Base-by-base conservation (phyloP, 495 filamentous ascomycete genomes). In the Aspergillus biplanus region DNA sequence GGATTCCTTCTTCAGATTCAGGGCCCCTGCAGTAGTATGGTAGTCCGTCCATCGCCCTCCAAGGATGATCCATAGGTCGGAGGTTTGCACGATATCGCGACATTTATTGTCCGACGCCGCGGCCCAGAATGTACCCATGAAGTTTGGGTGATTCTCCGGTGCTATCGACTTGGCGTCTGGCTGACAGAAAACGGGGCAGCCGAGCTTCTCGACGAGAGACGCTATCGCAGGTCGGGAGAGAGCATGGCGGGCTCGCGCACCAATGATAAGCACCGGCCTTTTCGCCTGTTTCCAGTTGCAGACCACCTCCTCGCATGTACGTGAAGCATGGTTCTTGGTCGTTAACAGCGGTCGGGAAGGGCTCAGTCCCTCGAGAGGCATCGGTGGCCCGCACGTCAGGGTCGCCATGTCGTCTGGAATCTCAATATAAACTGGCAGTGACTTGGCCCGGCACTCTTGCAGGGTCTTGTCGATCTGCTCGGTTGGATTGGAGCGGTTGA, bases 11-110 rank as follows among this genome's bases (percentile, higher is more conserved):
- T 59, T 48, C 1, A 64, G 8, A 37, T 52, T 39, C 0, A 66
- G 15, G 4, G 58, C 54, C 7, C 59, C 61, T 56, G 47, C n/a
- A 3, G 27, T 6, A 3, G 50, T 64, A 32, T 64, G 61, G 9
- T 35, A 55, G 33, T 67, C 65, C 21, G 16, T 52, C 65, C 66
- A 68, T n/a, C 65, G 65, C 6, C 57, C 42, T 31, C 65, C 65
- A 4, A 67, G 5, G 2, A 33, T 27, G 1, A 64, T 46, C 65
- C 65, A 67, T 13, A 67, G 44, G 46, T 67, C 65, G 0, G 65
- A 61, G 3, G 34, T 11, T n/a, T 52, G 37, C 1, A 67, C 52
- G 0, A 15, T 35, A 7, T 58, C 13, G 33, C 49, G 18, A 11
- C 56, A 53, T 2, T 3, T 12, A 0, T 42, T 7, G 1, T 58